Percentiles rank a stretch among this genome's conserved stretches.
Evolutionary conservation across 495 filamentous ascomycete species (phyloP).

Genomic region (Neurospora hispaniola): DNA sequence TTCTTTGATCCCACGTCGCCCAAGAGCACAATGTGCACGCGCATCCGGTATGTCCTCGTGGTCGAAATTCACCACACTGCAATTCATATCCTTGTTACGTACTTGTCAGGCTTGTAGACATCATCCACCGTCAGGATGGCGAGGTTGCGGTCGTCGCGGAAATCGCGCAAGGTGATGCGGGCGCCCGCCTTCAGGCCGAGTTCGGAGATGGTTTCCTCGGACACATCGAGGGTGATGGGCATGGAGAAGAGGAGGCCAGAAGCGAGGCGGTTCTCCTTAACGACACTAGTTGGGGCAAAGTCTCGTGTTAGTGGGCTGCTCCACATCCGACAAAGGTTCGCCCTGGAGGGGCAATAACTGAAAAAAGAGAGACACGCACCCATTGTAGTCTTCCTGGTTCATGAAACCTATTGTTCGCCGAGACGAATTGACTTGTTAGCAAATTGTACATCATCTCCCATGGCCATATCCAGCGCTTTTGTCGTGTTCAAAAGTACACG

Average conservation of each 20-base stretch:
- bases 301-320: not conserved
- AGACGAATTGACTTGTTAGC: slow-evolving; percentile 10
- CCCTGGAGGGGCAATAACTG: not conserved
- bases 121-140: slow-evolving; percentile 95
- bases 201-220: slow-evolving; percentile 59
- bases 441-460: not conserved
- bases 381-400: slow-evolving; percentile 91
- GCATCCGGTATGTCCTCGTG: slow-evolving; percentile 15
- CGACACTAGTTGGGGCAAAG: slow-evolving; percentile 50
- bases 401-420: slow-evolving; percentile 63
- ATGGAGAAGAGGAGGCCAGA: slow-evolving; percentile 93
- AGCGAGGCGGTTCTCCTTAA: slow-evolving; percentile 71
- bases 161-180: slow-evolving; percentile 81
- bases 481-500: not conserved
- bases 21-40: slow-evolving; percentile 22
- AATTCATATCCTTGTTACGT: slow-evolving; percentile 25
- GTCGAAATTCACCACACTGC: slow-evolving; percentile 3
- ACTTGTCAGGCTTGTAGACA: slow-evolving; percentile 96
- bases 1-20: not conserved
- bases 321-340: not conserved
- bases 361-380: slow-evolving; percentile 42
- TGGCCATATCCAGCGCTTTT: not conserved
- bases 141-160: slow-evolving; percentile 90
- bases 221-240: slow-evolving; percentile 87
- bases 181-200: slow-evolving; percentile 64